Evolutionary conservation across 2,329 filamentous ascomycete species (phyloP), one percentile per base, ranked within the genome.

Genomic region (Diaporthe sp.): DNA sequence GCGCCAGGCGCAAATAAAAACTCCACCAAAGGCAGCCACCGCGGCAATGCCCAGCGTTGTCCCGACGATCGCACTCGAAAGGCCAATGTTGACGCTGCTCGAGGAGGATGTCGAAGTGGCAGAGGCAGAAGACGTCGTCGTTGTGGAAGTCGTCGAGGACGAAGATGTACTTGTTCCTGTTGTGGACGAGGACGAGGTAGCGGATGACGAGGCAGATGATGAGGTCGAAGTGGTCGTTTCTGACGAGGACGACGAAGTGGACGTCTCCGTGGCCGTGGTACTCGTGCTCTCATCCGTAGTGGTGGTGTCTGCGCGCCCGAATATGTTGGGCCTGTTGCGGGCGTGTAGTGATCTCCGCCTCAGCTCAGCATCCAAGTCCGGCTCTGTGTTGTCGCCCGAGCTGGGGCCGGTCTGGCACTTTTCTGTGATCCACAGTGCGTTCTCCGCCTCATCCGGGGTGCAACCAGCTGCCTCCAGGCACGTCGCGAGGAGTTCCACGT

Each of bases 61-160:
- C 4, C 71, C 71, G 37, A 73, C 71, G 25, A 73, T 73, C 7
- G 71, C 34, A 15, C 46, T 55, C 4, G 71, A 55, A 1, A 73
- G 10, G 7, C 46, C 51, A 1, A 73, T 39, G 19, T 73, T 22
- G 25, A 65, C n/a, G 25, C 22, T 28, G 13, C 25, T 17, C 22
- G 44, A 37, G 44, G 62, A 68, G 22, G 25, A n/a, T 4, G 62
- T 37, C 22, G 42, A 68, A 2, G 62, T 67, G 3, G 62, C 31
- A 5, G 62, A 51, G 44, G 62, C 25, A 3, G 51, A 58, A 13
- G 61, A 46, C 1, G 51, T 44, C 2, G 49, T 44, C 15, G 51
- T 31, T 1, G 51, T 44, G 25, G 67, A 31, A 15, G 65, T 70
- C 13, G 65, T 39, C 0, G 65, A 55, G 3, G 65, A 42, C 2